A percentile compares a stretch with the other conserved stretches of the same genome.
phyloP scores from a whole-genome alignment of 495 filamentous ascomycete genomes.

The Apodospora peruviana region DNA sequence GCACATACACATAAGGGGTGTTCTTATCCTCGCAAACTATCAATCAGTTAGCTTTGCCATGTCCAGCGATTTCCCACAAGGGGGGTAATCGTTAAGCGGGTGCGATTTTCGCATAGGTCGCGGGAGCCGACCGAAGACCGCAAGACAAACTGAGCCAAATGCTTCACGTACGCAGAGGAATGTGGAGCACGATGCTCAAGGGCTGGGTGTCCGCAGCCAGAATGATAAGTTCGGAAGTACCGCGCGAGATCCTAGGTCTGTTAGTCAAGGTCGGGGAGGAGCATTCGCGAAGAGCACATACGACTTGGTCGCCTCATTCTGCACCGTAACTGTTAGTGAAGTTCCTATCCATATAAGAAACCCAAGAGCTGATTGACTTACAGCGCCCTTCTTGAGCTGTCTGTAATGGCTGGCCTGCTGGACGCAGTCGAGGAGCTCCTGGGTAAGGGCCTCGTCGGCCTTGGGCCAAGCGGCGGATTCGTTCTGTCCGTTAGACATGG shows the following conservation, averaged over 20 bases:
- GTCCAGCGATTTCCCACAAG: too few species aligned
- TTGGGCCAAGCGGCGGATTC: slow-evolving; percentile 75
- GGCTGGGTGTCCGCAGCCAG: slow-evolving; percentile 83
- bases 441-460: slow-evolving; percentile 69
- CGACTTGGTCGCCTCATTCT: slow-evolving; percentile 68
- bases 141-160: too few species aligned
- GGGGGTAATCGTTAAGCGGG: too few species aligned
- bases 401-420: slow-evolving; percentile 80
- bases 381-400: slow-evolving; percentile 81
- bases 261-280: background rate
- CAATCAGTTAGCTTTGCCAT: background rate
- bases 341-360: background rate
- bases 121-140: too few species aligned
- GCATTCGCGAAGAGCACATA: slow-evolving; percentile 6
- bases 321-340: background rate
- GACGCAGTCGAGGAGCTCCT: slow-evolving; percentile 79
- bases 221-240: slow-evolving; percentile 81
- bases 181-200: slow-evolving; percentile 85
- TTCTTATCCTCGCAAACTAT: slow-evolving; percentile 54
- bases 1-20: slow-evolving; percentile 57
- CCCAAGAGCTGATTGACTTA: slow-evolving; percentile 6
- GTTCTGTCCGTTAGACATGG: slow-evolving; percentile 43
- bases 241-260: slow-evolving; percentile 58
- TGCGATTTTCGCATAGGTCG: too few species aligned
- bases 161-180: slow-evolving; percentile 61